Conservation (phyloP, 1,284 basidiomycete genomes). For the Rhodotorula sp. region DNA sequence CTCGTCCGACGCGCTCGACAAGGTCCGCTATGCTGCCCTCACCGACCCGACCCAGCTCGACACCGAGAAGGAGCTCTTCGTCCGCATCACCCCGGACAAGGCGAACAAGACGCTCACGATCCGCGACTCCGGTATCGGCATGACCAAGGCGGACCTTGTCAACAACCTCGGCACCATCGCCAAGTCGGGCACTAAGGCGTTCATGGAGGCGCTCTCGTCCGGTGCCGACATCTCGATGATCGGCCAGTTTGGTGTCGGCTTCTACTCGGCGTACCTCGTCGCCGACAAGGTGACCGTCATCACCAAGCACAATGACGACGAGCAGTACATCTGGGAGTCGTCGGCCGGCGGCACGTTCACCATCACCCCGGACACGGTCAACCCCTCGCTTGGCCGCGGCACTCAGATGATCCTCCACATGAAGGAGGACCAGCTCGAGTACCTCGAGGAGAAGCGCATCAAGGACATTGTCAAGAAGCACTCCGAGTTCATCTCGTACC, state of each 20-base stretch:
- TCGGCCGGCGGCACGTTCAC: conserved; percentile 99
- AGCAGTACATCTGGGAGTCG: conserved; percentile 99
- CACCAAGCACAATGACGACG: conserved; percentile 99
- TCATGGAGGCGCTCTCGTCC: conserved; percentile 86
- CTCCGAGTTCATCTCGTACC: conserved; percentile 99
- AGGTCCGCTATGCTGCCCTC: conserved; percentile 90
- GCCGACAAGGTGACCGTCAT: conserved; percentile 97
- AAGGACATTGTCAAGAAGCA: conserved; percentile 99
- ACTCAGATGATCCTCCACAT: conserved; percentile 92
- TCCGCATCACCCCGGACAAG: conserved; percentile 91
- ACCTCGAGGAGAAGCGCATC: conserved; percentile 99
- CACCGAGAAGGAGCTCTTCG: conserved; percentile 75
- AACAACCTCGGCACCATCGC: conserved; percentile 99
- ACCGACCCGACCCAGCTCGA: conserved; percentile 89
- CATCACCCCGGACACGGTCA: conserved; percentile 89
- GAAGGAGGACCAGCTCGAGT: conserved; percentile 99
- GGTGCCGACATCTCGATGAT: conserved; percentile 90
- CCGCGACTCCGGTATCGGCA: conserved; percentile 96
- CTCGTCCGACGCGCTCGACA: conserved; percentile 84
- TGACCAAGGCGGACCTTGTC: conserved; percentile 97
- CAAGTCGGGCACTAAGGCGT: conserved; percentile 94
- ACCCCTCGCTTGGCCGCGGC: conserved; percentile 90
- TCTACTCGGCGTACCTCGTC: conserved; percentile 99
- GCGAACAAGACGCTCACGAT: conserved; percentile 90
- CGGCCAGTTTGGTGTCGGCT: conserved; percentile 75